phyloP scores from a whole-genome alignment of 495 filamentous ascomycete genomes.

The Penicillium coffeae region DNA sequence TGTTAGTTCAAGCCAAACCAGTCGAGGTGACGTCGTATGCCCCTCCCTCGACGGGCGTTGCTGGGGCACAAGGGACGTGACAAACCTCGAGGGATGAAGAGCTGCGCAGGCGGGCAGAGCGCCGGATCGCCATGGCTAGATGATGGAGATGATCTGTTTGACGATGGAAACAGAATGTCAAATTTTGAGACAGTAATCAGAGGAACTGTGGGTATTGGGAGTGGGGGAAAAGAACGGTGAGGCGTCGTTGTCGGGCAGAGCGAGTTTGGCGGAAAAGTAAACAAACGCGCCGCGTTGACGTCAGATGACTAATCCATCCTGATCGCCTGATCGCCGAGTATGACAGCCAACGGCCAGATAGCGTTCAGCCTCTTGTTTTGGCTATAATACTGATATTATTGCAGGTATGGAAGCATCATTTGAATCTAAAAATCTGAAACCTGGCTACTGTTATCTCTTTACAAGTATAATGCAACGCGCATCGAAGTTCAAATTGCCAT shows the following conservation, averaged over 20 bases:
- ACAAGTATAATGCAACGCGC: too few relatives aligned
- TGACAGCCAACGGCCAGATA: background rate
- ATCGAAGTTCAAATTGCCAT: too few relatives aligned
- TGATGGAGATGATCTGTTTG: background rate
- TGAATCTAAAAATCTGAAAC: too few relatives aligned
- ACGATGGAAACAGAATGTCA: background rate
- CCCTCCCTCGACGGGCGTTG: constrained; percentile 14
- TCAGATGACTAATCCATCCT: constrained; percentile 25
- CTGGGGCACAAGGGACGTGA: constrained; percentile 10
- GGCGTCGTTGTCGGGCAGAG: constrained; percentile 8
- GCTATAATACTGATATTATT: too few relatives aligned
- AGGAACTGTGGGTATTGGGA: background rate
- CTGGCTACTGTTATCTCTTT: too few relatives aligned
- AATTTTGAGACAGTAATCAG: background rate
- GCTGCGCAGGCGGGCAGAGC: constrained; percentile 38
- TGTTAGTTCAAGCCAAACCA: constrained; percentile 4
- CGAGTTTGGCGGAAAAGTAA: constrained; percentile 18
- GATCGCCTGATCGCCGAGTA: background rate
- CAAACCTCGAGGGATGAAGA: constrained; percentile 27
- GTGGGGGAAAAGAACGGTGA: constrained; percentile 2
- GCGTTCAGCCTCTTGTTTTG: background rate
- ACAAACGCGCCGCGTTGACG: constrained; percentile 28
- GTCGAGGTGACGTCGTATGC: constrained; percentile 3
- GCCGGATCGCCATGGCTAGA: constrained; percentile 36
- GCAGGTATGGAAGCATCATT: too few relatives aligned